These are phyloP conservation scores for Arachnomyces sp. DNA, from an alignment of 2,329 filamentous ascomycete genomes.

Conservation along the genomic window DNA sequence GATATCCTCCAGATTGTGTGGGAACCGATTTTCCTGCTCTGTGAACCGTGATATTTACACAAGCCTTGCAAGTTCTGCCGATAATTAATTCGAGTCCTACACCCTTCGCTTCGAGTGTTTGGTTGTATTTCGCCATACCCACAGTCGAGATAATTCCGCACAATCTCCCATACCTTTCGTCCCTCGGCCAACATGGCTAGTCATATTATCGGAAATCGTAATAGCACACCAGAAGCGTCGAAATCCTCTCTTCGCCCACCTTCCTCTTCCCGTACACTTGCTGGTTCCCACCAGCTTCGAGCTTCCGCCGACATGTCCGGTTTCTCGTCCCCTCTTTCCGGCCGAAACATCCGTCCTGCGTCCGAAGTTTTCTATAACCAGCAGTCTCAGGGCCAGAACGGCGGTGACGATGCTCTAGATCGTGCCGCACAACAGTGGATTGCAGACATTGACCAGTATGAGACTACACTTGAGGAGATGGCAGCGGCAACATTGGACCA, in stretches of 20 bases:
- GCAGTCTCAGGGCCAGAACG: constrained; percentile 58
- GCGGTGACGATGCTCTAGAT: constrained; percentile 76
- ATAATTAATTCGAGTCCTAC: too few species aligned
- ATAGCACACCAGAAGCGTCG: constrained; percentile 90
- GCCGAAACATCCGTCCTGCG: constrained; percentile 76
- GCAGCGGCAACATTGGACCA: constrained; percentile 96
- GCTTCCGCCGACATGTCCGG: constrained; percentile 94
- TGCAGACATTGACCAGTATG: constrained; percentile 96
- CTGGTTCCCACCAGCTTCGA: constrained; percentile 74
- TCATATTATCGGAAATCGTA: constrained; percentile 71
- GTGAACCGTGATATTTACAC: constrained; percentile 36
- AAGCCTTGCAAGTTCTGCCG: constrained; percentile 35
- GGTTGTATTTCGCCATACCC: too few species aligned
- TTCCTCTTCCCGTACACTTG: constrained; percentile 70
- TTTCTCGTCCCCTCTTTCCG: constrained; percentile 62
- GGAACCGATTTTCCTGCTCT: too few species aligned
- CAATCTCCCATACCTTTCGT: not conserved
- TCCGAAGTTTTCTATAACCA: constrained; percentile 89
- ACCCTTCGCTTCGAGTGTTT: too few species aligned
- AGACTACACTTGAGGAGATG: constrained; percentile 98
- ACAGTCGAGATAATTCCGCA: too few species aligned
- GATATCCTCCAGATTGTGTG: too few species aligned
- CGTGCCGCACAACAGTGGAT: constrained; percentile 98
- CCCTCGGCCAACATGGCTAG: constrained; percentile 44
- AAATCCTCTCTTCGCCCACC: constrained; percentile 75